Conservation (phyloP, 2,329 filamentous ascomycete genomes). For the Mollisia scopiformis region DNA sequence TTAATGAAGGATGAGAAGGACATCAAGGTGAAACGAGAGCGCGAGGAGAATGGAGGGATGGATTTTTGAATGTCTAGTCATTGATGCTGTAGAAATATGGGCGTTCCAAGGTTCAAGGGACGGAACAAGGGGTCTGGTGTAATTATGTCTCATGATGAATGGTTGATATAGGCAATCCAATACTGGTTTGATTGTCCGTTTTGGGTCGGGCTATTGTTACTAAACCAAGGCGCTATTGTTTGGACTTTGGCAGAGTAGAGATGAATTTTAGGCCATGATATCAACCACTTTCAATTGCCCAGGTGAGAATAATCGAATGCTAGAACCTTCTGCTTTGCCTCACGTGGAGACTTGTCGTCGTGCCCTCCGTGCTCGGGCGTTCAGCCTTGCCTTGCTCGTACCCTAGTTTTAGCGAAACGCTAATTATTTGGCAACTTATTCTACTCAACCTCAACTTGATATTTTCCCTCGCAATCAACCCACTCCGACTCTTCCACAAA, state of each 20-base stretch:
- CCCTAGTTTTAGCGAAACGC: conserved; percentile 1
- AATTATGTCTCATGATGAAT: background rate
- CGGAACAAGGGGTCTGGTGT: background rate
- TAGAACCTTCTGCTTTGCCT: background rate
- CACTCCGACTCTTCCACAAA: conserved; percentile 7
- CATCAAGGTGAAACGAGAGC: conserved; percentile 51
- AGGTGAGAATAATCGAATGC: too few relatives aligned
- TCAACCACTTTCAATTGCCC: too few relatives aligned
- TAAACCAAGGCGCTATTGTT: too few relatives aligned
- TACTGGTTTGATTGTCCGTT: background rate
- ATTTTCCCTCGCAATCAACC: conserved; percentile 22
- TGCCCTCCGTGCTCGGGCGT: too few relatives aligned
- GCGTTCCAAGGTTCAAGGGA: background rate
- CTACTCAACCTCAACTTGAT: conserved; percentile 16
- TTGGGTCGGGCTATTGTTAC: background rate
- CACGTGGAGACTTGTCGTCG: too few relatives aligned
- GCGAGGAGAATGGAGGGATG: conserved; percentile 58
- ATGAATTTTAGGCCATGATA: too few relatives aligned
- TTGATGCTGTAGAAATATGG: background rate
- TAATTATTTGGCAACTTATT: too few relatives aligned
- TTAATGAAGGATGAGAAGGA: conserved; percentile 78
- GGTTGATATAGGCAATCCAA: background rate
- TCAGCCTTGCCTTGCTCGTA: background rate
- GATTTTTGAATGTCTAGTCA: conserved; percentile 55
- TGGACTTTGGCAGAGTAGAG: too few relatives aligned